Evolutionary conservation across 768 basidiomycete genomes (phyloP), one percentile per base, ranked within the genome.

Genomic region (Vararia minispora): DNA sequence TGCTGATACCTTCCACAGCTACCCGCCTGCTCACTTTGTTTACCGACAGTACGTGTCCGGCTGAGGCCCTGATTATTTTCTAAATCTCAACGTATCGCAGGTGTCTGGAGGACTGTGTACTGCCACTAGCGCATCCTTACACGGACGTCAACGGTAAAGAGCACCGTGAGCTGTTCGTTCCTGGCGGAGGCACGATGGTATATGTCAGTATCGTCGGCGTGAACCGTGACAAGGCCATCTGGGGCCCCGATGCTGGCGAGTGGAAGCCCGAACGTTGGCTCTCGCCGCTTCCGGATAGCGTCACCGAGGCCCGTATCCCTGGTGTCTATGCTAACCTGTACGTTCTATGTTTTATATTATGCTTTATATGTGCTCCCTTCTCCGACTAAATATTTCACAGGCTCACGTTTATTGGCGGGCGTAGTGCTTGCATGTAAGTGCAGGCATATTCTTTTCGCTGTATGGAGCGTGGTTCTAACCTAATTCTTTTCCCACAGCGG

Each of bases 251-350:
- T 43, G 56, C 62, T 3, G 26, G 55, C 8, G 60, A 62, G 37
- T 70, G 62, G 60, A 63, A 56, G 37, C 66, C 67, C 7, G 66
- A 67, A 37, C 55, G 66, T 25, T 69, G 63, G 63, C 47, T 66
- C 4, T 29, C 32, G 18, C 49, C 46, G 7, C 39, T 53, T 7
- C 52, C 51, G 0, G 22, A 42, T 6, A 42, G 38, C n/a, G 50
- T 55, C 24, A 40, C 47, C 6, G 49, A 51, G 1, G 53, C 58
- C 10, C 47, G 53, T 23, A 51, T 59, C 36, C 58, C 58, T 1
- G 61, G 59, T 1, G 56, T 60, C 0, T 63, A 59, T 31, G 47
- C 61, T 2, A 46, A 57, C 33, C 38, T 53, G 58, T 59, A 16
- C 32, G 39, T 38, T 6, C 12, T 21, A 9, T 14, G n/a, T n/a